Evolutionary conservation across 331 rosid genomes (phyloP).

Genomic region (Acacia concinna): DNA sequence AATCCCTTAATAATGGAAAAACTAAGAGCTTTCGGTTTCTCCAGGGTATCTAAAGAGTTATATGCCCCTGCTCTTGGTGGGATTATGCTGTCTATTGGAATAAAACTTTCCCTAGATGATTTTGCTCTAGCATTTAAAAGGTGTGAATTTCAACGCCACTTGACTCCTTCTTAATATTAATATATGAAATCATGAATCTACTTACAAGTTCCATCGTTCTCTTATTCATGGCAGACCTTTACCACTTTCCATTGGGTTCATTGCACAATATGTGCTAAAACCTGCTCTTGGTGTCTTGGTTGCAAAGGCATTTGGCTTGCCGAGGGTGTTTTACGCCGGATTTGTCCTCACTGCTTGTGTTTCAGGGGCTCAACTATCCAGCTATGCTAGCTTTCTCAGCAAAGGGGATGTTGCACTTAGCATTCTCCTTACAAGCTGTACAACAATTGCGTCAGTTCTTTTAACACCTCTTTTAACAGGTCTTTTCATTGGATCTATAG

Average conservation of each 20-base stretch:
- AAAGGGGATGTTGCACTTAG: conserved; percentile 94
- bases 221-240: conserved; percentile 70
- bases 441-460: conserved; percentile 85
- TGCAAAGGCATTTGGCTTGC: conserved; percentile 70
- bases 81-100: conserved; percentile 95
- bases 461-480: conserved; percentile 79
- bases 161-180: conserved; percentile 18
- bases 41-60: conserved; percentile 91
- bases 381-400: conserved; percentile 90
- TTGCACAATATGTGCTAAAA: conserved; percentile 79
- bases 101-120: conserved; percentile 79
- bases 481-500: conserved; percentile 82
- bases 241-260: conserved; percentile 82
- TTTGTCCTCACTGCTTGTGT: conserved; percentile 92
- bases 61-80: conserved; percentile 99
- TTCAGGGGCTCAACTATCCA: conserved; percentile 94
- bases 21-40: conserved; percentile 36
- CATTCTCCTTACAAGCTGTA: conserved; percentile 89
- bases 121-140: conserved; percentile 88
- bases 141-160: conserved; percentile 37
- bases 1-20: conserved; percentile 20
- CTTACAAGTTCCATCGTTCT: conserved; percentile 38
- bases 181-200: conserved; percentile 31
- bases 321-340: conserved; percentile 78
- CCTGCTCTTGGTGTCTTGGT: conserved; percentile 79